These are phyloP conservation scores for Candida saitoana DNA, from an alignment of 805 yeast genomes.

Conservation along the genomic window DNA sequence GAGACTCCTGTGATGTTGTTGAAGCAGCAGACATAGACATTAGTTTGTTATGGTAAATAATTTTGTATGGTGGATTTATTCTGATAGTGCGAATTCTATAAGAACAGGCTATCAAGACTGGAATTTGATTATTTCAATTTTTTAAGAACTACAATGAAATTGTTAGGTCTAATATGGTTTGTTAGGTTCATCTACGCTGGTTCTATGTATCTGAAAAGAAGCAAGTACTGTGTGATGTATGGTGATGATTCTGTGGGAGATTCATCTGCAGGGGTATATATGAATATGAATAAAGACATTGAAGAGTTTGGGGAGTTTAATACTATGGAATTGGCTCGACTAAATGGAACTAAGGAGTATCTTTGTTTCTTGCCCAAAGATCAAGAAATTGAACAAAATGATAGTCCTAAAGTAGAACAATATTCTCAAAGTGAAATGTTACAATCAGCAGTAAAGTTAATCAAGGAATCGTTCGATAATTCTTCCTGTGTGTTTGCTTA, in stretches of 20 bases:
- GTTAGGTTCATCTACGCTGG: constrained; percentile 1
- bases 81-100: too few species aligned
- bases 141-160: neutral
- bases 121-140: too few species aligned
- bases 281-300: constrained; percentile 7
- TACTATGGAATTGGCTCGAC: constrained; percentile 11
- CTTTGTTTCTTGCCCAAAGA: constrained; percentile 19
- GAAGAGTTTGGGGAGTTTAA: constrained; percentile 14
- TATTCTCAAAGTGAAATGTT: constrained; percentile 12
- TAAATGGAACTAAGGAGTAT: constrained; percentile 10
- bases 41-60: too few species aligned
- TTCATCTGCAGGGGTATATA: constrained; percentile 11
- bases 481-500: constrained; percentile 21
- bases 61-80: too few species aligned
- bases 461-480: constrained; percentile 16
- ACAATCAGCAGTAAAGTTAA: constrained; percentile 13
- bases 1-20: constrained; percentile 2
- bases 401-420: constrained; percentile 3
- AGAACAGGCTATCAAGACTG: too few species aligned
- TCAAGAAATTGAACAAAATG: neutral
- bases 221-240: constrained; percentile 15
- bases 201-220: neutral
- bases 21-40: neutral
- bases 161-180: neutral
- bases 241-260: constrained; percentile 15